Conservation (phyloP, 179 eudicot species). For the Monotropa hypopitys region DNA sequence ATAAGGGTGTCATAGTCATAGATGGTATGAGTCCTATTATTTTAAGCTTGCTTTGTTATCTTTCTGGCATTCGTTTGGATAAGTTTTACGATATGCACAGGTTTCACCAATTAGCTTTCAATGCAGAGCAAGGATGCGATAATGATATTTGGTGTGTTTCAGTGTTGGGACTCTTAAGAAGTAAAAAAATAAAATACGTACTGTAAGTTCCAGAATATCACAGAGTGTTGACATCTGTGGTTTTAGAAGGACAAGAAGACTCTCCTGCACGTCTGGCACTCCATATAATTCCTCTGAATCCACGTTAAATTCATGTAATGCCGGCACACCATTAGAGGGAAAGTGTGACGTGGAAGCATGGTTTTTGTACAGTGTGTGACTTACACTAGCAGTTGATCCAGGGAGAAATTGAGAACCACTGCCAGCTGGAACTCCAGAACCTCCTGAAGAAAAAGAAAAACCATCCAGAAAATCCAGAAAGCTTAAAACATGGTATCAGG, state of each 20-base stretch:
- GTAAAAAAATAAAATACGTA: conserved; percentile 9
- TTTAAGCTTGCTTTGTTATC: background rate
- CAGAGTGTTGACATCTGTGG: background rate
- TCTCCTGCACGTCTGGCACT: background rate
- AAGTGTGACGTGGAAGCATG: background rate
- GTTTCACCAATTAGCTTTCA: background rate
- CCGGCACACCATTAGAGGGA: background rate
- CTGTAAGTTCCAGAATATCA: background rate
- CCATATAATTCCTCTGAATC: background rate
- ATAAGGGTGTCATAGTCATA: background rate
- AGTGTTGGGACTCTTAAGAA: background rate
- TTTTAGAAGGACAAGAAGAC: background rate
- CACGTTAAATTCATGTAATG: background rate
- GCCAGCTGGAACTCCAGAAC: conserved; percentile 12
- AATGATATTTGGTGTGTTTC: background rate
- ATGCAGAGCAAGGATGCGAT: background rate
- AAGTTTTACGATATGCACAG: background rate
- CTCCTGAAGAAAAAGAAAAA: conserved; percentile 16
- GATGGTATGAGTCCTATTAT: background rate
- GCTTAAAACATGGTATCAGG: background rate
- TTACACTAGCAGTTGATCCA: conserved; percentile 2
- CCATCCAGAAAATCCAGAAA: background rate
- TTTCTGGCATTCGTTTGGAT: background rate
- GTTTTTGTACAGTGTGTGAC: background rate
- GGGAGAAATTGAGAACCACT: conserved; percentile 7